A percentile compares a stretch with the other conserved stretches of the same genome.
These are phyloP conservation scores for Cryptococcus deneoformans DNA, from an alignment of 1,284 basidiomycete species.

Conservation along the genomic window DNA sequence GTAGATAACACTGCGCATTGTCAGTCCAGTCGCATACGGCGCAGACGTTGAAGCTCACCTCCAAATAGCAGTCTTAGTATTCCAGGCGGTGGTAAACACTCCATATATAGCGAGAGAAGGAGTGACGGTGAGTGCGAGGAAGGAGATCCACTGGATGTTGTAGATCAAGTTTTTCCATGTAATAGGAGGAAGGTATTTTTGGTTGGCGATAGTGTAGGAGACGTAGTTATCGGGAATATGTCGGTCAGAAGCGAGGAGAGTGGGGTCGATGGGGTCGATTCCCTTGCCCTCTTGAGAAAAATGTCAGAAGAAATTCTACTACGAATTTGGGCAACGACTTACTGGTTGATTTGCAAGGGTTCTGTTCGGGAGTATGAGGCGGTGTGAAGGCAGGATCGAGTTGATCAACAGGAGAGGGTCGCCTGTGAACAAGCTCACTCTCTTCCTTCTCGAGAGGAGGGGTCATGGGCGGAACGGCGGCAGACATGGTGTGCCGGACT, in stretches of 20 bases:
- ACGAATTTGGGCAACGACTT: background rate
- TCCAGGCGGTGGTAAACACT: constrained; percentile 59
- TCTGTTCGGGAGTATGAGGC: constrained; percentile 23
- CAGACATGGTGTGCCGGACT: background rate
- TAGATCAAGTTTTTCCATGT: constrained; percentile 62
- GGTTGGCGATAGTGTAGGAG: constrained; percentile 70
- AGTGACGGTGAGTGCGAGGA: constrained; percentile 68
- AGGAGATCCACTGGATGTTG: constrained; percentile 74
- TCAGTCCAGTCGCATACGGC: background rate
- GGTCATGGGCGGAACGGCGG: constrained; percentile 9
- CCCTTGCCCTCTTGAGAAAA: constrained; percentile 9
- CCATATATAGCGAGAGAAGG: constrained; percentile 71
- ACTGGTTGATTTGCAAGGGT: constrained; percentile 12
- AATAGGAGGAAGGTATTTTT: constrained; percentile 71
- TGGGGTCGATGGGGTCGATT: constrained; percentile 23
- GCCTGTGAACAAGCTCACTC: constrained; percentile 8
- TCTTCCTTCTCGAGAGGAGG: constrained; percentile 13
- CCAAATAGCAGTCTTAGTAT: constrained; percentile 67
- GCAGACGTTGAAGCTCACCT: constrained; percentile 43
- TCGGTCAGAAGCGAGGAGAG: constrained; percentile 22
- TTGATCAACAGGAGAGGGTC: constrained; percentile 19
- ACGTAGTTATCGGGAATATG: constrained; percentile 89
- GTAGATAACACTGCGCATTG: constrained; percentile 57
- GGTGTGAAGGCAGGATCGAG: constrained; percentile 28
- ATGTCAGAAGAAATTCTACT: background rate